Evolutionary conservation across 1,284 basidiomycete species (phyloP).

Genomic region (Boletus putidus): DNA sequence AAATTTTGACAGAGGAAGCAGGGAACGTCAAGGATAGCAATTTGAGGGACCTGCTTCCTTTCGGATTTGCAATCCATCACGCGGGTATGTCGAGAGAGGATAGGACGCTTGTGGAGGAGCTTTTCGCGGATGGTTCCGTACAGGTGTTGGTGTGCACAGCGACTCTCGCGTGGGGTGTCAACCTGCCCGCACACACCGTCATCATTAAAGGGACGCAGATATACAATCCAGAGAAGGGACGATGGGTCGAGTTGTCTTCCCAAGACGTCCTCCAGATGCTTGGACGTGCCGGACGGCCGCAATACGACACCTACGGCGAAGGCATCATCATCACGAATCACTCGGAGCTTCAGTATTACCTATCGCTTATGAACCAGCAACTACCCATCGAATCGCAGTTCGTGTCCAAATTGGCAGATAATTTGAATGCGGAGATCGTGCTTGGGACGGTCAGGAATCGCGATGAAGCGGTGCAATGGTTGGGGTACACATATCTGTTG

Average conservation of each 20-base stretch:
- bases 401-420: constrained; percentile 90
- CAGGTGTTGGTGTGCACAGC: constrained; percentile 98
- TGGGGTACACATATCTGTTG: constrained; percentile 93
- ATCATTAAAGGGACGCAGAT: constrained; percentile 99
- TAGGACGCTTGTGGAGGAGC: constrained; percentile 89
- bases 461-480: constrained; percentile 97
- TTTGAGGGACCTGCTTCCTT: constrained; percentile 89
- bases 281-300: constrained; percentile 95
- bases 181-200: constrained; percentile 95
- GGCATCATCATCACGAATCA: constrained; percentile 99
- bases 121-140: constrained; percentile 91
- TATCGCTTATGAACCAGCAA: constrained; percentile 92
- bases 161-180: constrained; percentile 99
- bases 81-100: constrained; percentile 99
- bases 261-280: constrained; percentile 99
- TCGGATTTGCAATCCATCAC: constrained; percentile 98
- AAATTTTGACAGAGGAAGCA: constrained; percentile 85
- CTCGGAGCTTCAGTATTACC: constrained; percentile 94
- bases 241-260: constrained; percentile 94
- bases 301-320: constrained; percentile 97
- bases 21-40: constrained; percentile 84
- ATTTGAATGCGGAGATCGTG: constrained; percentile 97
- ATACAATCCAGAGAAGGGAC: constrained; percentile 98
- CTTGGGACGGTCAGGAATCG: constrained; percentile 93
- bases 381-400: constrained; percentile 97